These are phyloP conservation scores for Chernovozyma sophiae-reginae DNA, from an alignment of 1,139 yeast genomes.

Conservation along the genomic window DNA sequence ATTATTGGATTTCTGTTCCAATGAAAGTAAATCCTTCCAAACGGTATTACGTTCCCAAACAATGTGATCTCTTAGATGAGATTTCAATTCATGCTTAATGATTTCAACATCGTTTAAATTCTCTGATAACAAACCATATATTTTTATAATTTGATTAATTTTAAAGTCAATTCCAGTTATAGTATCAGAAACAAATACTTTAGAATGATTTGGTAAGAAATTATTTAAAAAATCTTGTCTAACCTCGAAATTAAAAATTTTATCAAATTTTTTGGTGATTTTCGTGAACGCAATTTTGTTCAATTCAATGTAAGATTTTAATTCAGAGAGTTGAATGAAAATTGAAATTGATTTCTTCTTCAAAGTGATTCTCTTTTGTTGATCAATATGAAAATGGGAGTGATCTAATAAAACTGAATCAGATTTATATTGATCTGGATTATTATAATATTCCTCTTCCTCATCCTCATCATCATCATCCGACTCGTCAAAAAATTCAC, in stretches of 20 bases:
- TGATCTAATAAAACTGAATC: constrained; percentile 41
- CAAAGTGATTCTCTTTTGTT: constrained; percentile 61
- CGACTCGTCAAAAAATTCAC: constrained; percentile 9
- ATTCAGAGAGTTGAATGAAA: constrained; percentile 76
- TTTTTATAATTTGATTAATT: constrained; percentile 43
- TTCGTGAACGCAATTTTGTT: constrained; percentile 86
- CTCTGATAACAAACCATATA: constrained; percentile 44
- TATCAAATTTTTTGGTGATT: constrained; percentile 87
- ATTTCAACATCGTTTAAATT: constrained; percentile 37
- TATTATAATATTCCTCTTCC: constrained; percentile 41
- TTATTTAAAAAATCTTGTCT: constrained; percentile 49
- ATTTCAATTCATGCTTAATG: constrained; percentile 64
- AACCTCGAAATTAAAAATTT: constrained; percentile 61
- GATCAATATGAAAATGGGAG: constrained; percentile 42
- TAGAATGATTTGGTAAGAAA: constrained; percentile 40
- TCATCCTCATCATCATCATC: constrained; percentile 27
- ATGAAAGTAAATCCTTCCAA: constrained; percentile 91
- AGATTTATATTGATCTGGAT: constrained; percentile 9
- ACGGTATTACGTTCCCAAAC: constrained; percentile 97
- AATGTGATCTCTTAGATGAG: constrained; percentile 83
- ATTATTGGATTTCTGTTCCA: constrained; percentile 58
- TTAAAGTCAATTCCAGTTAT: constrained; percentile 39
- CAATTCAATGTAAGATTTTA: constrained; percentile 75
- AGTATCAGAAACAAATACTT: constrained; percentile 43
- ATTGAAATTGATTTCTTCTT: constrained; percentile 62